Evolutionary conservation across 805 yeast species (phyloP).

Genomic region (Myxozyma udenii): DNA sequence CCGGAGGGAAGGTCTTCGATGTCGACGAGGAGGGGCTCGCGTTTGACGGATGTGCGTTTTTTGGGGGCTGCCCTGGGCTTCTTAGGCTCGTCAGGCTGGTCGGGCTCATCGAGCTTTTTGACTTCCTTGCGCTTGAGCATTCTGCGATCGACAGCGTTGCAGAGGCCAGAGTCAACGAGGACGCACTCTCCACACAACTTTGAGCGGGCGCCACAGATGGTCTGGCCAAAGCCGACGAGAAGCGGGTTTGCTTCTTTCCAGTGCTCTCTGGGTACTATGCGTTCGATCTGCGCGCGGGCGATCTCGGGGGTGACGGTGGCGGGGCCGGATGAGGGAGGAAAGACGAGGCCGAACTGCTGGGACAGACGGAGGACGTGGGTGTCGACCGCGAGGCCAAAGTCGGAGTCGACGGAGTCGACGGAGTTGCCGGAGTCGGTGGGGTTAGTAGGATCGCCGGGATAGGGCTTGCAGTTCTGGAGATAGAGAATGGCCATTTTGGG

Average conservation of each 20-base stretch:
- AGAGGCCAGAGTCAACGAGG: slow-evolving; percentile 51
- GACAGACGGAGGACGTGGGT: slow-evolving; percentile 71
- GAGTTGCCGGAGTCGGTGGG: neutral
- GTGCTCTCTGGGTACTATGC: slow-evolving; percentile 66
- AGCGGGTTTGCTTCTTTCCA: slow-evolving; percentile 87
- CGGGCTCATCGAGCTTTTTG: neutral
- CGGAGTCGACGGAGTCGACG: neutral
- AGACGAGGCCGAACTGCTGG: slow-evolving; percentile 25
- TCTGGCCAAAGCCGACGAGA: slow-evolving; percentile 91
- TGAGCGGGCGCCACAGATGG: slow-evolving; percentile 61
- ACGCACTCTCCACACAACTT: slow-evolving; percentile 69
- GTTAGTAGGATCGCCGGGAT: neutral
- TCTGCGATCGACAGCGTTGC: slow-evolving; percentile 46
- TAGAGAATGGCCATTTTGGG: slow-evolving; percentile 90
- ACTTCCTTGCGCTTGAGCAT: slow-evolving; percentile 5
- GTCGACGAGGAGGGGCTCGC: neutral
- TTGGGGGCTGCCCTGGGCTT: no score
- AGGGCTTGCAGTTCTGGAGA: slow-evolving; percentile 58
- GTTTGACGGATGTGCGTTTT: no score
- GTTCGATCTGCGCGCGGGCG: slow-evolving; percentile 64
- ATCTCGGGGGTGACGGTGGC: slow-evolving; percentile 64
- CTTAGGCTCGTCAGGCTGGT: no score
- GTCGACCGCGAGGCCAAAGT: slow-evolving; percentile 86
- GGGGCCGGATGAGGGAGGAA: neutral
- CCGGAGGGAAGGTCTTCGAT: neutral